Evolutionary conservation across 345 rosid species (phyloP).

Genomic region (Firmiana major): DNA sequence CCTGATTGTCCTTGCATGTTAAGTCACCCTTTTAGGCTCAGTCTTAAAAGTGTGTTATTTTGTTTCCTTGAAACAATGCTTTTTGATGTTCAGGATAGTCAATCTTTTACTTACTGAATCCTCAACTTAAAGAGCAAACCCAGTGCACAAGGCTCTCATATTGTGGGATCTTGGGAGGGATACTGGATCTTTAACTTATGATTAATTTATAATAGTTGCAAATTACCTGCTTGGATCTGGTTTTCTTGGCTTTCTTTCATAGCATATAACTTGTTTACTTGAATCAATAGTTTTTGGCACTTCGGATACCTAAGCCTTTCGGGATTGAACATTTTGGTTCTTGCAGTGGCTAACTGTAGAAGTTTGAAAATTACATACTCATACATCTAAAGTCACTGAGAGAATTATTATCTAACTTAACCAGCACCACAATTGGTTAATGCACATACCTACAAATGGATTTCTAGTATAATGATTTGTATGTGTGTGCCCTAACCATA

Average conservation of each 20-base stretch:
- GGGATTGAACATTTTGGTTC: not conserved
- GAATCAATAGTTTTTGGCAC: not conserved
- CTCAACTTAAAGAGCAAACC: not conserved
- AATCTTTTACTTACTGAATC: not conserved
- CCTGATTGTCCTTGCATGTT: conserved; percentile 11
- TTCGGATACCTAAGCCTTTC: not conserved
- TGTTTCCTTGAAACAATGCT: not conserved
- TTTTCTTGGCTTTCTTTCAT: not conserved
- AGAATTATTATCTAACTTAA: not conserved
- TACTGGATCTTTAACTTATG: not conserved
- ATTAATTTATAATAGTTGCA: not conserved
- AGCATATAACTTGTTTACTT: not conserved
- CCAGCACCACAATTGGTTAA: not conserved
- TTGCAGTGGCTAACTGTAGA: not conserved
- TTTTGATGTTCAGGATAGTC: not conserved
- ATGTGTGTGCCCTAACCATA: not conserved
- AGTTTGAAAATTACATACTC: not conserved
- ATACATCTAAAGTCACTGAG: not conserved
- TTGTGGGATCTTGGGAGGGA: too few species aligned
- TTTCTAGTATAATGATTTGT: not conserved
- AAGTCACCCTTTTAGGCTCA: not conserved
- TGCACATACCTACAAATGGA: not conserved
- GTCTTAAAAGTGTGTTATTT: not conserved
- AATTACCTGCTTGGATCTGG: not conserved
- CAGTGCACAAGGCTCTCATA: too few species aligned